Percentiles rank a stretch among this genome's conserved stretches.
phyloP scores from a whole-genome alignment of 805 yeast species.

The Candida gorgasii region DNA sequence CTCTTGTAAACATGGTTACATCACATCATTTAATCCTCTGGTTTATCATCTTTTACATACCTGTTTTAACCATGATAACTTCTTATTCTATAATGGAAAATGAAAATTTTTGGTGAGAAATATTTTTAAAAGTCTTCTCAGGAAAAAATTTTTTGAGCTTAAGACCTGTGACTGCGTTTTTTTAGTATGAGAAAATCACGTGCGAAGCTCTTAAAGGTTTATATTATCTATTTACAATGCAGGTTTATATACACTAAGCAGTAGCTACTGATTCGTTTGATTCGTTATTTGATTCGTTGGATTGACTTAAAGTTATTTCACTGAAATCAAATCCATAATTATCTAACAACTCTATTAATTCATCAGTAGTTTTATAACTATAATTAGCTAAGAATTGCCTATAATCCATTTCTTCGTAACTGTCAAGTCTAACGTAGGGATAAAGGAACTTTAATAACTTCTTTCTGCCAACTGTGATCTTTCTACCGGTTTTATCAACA shows the following conservation, averaged over 20 bases:
- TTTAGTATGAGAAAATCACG: slow-evolving; percentile 4
- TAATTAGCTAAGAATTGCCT: slow-evolving; percentile 48
- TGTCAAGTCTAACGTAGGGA: slow-evolving; percentile 47
- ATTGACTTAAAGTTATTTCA: slow-evolving; percentile 18
- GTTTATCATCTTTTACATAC: slow-evolving; percentile 42
- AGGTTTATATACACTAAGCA: background rate
- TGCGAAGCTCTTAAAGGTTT: background rate
- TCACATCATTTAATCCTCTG: background rate
- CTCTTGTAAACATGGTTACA: too few relatives aligned
- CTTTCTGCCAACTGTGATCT: slow-evolving; percentile 65
- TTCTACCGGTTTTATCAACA: slow-evolving; percentile 45
- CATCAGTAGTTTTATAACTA: slow-evolving; percentile 46
- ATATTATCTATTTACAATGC: background rate
- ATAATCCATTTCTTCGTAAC: slow-evolving; percentile 45
- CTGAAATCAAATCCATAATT: slow-evolving; percentile 41
- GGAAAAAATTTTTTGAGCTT: slow-evolving; percentile 2
- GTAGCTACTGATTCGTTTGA: too few relatives aligned
- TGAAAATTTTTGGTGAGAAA: slow-evolving; percentile 13
- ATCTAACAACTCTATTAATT: slow-evolving; percentile 53
- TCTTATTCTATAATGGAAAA: slow-evolving; percentile 16
- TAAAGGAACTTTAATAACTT: slow-evolving; percentile 56
- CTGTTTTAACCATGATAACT: slow-evolving; percentile 58
- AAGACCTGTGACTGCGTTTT: slow-evolving; percentile 6
- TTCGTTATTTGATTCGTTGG: slow-evolving; percentile 6
- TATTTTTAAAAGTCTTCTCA: slow-evolving; percentile 6